These are phyloP conservation scores for Lepidium africanum DNA, from an alignment of 345 rosid genomes.

Conservation along the genomic window DNA sequence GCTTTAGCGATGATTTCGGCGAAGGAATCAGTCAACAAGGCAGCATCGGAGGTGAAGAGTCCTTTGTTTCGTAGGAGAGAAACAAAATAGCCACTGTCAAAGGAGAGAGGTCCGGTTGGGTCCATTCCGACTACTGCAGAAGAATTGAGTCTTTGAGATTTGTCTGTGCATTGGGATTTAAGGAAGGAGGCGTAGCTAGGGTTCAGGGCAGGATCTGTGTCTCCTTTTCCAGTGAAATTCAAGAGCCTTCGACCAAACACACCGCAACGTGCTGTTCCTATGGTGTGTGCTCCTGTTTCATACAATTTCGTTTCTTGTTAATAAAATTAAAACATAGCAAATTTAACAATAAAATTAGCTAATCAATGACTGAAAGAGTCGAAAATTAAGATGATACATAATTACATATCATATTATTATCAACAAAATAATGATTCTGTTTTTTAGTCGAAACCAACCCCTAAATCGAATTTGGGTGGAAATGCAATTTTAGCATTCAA, in stretches of 20 bases:
- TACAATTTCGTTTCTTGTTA: neutral
- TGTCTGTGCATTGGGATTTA: conserved; percentile 36
- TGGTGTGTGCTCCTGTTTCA: conserved; percentile 58
- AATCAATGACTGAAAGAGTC: neutral
- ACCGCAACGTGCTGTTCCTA: conserved; percentile 45
- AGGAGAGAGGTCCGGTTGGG: conserved; percentile 31
- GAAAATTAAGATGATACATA: too few species aligned
- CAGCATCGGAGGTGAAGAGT: conserved; percentile 44
- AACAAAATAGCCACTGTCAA: conserved; percentile 42
- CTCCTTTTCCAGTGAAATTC: conserved; percentile 55
- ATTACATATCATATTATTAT: too few species aligned
- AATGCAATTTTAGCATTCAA: too few species aligned
- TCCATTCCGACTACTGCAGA: conserved; percentile 41
- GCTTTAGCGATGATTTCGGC: conserved; percentile 8
- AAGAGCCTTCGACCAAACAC: conserved; percentile 38
- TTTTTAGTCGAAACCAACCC: too few species aligned
- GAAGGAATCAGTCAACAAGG: conserved; percentile 37
- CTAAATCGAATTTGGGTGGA: too few species aligned
- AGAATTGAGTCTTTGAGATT: conserved; percentile 11
- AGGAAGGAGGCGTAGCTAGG: conserved; percentile 30
- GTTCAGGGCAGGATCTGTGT: conserved; percentile 47
- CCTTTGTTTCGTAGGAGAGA: conserved; percentile 32
- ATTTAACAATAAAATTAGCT: neutral
- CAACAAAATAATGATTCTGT: too few species aligned
- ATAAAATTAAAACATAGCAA: neutral